Evolutionary conservation across 768 basidiomycete genomes (phyloP).

Genomic region (Xerocomellus amylosporus): DNA sequence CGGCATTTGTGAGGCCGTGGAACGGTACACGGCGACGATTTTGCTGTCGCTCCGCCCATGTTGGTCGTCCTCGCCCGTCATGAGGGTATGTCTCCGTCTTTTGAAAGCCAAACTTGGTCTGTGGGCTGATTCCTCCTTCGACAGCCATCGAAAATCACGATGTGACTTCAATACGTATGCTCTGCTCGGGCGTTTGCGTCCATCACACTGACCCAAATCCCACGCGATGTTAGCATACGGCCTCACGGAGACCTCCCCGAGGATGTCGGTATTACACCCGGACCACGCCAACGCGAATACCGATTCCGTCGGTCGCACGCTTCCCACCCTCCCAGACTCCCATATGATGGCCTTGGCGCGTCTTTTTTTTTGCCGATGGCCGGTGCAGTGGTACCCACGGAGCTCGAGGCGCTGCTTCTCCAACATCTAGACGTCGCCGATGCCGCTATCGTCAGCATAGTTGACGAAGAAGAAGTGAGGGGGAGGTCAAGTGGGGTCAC

Average conservation of each 20-base stretch:
- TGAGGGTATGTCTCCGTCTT: conserved; percentile 45
- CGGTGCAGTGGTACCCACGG: conserved; percentile 73
- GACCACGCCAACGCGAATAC: conserved; percentile 47
- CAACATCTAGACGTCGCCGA: conserved; percentile 77
- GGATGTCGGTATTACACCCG: conserved; percentile 53
- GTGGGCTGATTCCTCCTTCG: background rate
- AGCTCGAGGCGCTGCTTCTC: conserved; percentile 74
- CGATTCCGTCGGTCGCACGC: conserved; percentile 64
- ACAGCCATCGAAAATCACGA: conserved; percentile 66
- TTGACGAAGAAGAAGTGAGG: conserved; percentile 58
- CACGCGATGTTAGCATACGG: conserved; percentile 55
- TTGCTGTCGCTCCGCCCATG: conserved; percentile 79
- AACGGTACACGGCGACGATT: conserved; percentile 59
- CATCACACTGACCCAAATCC: background rate
- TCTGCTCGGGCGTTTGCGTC: conserved; percentile 73
- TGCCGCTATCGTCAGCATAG: conserved; percentile 75
- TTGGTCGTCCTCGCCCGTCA: conserved; percentile 71
- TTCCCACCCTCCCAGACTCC: conserved; percentile 74
- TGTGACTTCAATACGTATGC: conserved; percentile 50
- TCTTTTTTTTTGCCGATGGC: background rate
- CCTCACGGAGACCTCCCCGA: conserved; percentile 81
- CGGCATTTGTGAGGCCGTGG: conserved; percentile 61
- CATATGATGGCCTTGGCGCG: background rate
- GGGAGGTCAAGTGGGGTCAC: conserved; percentile 39
- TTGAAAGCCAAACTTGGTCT: too few species aligned